A percentile compares a stretch with the other conserved stretches of the same genome.
phyloP scores from a whole-genome alignment of 1,139 yeast species.

The Kodamaea plutei region DNA sequence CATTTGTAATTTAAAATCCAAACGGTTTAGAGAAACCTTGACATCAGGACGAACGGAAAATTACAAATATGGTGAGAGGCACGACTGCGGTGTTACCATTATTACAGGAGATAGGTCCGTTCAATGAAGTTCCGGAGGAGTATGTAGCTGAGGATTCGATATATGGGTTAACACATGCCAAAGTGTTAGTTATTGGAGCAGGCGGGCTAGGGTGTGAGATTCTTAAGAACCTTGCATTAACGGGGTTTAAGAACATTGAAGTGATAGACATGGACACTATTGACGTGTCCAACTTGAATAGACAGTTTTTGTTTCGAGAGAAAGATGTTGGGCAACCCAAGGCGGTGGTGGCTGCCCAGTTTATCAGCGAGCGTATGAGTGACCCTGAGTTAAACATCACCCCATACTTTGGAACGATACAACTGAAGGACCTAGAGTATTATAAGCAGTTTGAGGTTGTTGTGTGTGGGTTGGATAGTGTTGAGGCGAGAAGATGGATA shows the following conservation, averaged over 20 bases:
- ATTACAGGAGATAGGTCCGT: slow-evolving; percentile 34
- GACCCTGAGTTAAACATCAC: slow-evolving; percentile 45
- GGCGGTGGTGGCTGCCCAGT: slow-evolving; percentile 73
- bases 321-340: slow-evolving; percentile 77
- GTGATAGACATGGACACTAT: slow-evolving; percentile 95
- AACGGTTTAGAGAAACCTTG: too few relatives aligned
- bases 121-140: slow-evolving; percentile 38
- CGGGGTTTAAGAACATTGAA: slow-evolving; percentile 71
- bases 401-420: slow-evolving; percentile 64
- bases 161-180: slow-evolving; percentile 24
- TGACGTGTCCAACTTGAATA: slow-evolving; percentile 81
- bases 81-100: slow-evolving; percentile 21
- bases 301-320: slow-evolving; percentile 80
- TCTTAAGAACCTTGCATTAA: slow-evolving; percentile 72
- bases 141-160: slow-evolving; percentile 25
- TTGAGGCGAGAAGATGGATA: slow-evolving; percentile 91
- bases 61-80: slow-evolving; percentile 9
- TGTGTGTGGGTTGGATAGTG: slow-evolving; percentile 84
- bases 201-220: slow-evolving; percentile 97
- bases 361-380: slow-evolving; percentile 46
- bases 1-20: too few relatives aligned
- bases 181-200: slow-evolving; percentile 71
- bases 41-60: too few relatives aligned
- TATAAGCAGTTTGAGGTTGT: slow-evolving; percentile 69
- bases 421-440: slow-evolving; percentile 62